These are phyloP conservation scores for Neofusicoccum umdonicola DNA, from an alignment of 2,329 filamentous ascomycete genomes.

Conservation along the genomic window DNA sequence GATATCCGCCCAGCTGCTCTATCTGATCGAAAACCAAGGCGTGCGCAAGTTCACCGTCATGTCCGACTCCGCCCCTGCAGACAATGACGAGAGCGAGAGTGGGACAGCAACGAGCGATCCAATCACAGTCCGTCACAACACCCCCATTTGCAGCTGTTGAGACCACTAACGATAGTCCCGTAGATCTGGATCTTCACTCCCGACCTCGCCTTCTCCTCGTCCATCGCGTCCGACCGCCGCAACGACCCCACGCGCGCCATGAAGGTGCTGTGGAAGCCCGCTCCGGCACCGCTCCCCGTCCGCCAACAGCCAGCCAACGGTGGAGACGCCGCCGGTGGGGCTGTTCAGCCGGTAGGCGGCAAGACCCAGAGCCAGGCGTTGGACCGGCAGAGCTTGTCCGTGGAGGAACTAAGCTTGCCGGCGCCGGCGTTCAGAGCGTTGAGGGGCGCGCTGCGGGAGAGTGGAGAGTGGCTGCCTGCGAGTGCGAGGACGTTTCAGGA, in stretches of 20 bases:
- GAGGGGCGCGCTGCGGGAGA: constrained; percentile 45
- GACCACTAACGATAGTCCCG: no score
- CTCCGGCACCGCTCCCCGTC: constrained; percentile 19
- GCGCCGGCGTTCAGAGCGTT: constrained; percentile 49
- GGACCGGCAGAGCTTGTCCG: constrained; percentile 39
- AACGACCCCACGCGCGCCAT: constrained; percentile 49
- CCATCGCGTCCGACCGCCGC: constrained; percentile 25
- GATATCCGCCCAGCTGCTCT: constrained; percentile 57
- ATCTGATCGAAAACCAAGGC: constrained; percentile 55
- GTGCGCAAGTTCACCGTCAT: constrained; percentile 50
- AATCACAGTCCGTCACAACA: constrained; percentile 1
- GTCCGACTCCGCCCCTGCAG: neutral
- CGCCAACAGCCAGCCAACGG: no score
- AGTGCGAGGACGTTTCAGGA: constrained; percentile 59
- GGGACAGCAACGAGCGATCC: neutral
- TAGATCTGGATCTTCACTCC: constrained; percentile 62
- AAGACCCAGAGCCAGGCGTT: constrained; percentile 22
- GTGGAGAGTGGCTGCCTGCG: constrained; percentile 54
- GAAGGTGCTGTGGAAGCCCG: constrained; percentile 55
- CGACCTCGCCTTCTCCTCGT: constrained; percentile 55
- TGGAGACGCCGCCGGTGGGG: neutral
- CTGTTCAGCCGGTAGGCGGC: neutral
- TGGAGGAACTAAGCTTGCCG: constrained; percentile 56
- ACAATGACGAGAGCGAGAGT: neutral
- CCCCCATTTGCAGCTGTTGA: no score